Evolutionary conservation across 371 early-diverging fungal species (phyloP).

Genomic region (Mortierella sp.): DNA sequence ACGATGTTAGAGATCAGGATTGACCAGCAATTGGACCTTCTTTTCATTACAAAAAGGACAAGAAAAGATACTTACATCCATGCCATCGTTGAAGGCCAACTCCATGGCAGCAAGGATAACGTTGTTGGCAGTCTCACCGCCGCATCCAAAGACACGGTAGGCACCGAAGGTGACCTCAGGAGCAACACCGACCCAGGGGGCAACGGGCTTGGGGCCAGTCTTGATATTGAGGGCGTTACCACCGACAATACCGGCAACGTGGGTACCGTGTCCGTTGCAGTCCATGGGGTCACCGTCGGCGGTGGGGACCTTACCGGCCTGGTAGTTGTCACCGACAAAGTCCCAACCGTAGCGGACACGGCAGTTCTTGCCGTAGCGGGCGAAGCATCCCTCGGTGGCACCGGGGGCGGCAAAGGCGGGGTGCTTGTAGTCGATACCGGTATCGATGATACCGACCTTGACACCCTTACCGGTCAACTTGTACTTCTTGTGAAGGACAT

Average conservation of each 20-base stretch:
- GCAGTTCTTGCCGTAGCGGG: slow-evolving; percentile 55
- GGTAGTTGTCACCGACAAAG: slow-evolving; percentile 58
- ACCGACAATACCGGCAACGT: slow-evolving; percentile 74
- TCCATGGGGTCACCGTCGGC: slow-evolving; percentile 71
- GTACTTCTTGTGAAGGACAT: slow-evolving; percentile 60
- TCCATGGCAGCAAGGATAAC: slow-evolving; percentile 73
- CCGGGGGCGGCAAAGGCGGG: slow-evolving; percentile 62
- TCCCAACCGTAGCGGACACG: slow-evolving; percentile 62
- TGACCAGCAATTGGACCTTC: background rate
- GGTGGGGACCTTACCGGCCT: slow-evolving; percentile 34
- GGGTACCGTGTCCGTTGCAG: slow-evolving; percentile 73
- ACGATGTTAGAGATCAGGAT: background rate
- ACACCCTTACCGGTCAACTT: slow-evolving; percentile 72
- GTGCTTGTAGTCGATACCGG: slow-evolving; percentile 73
- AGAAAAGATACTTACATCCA: slow-evolving; percentile 61
- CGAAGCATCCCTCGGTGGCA: slow-evolving; percentile 61
- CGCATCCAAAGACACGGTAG: slow-evolving; percentile 76
- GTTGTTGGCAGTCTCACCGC: slow-evolving; percentile 64
- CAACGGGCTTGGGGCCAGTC: slow-evolving; percentile 19
- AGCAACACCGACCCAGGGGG: slow-evolving; percentile 68
- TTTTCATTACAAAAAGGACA: background rate
- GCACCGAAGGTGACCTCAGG: slow-evolving; percentile 72
- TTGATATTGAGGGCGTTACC: slow-evolving; percentile 59
- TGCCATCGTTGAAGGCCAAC: slow-evolving; percentile 68
- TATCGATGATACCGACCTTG: slow-evolving; percentile 79